These are phyloP conservation scores for Boletus semigastroideus DNA, from an alignment of 1,284 basidiomycete species.

Conservation along the genomic window DNA sequence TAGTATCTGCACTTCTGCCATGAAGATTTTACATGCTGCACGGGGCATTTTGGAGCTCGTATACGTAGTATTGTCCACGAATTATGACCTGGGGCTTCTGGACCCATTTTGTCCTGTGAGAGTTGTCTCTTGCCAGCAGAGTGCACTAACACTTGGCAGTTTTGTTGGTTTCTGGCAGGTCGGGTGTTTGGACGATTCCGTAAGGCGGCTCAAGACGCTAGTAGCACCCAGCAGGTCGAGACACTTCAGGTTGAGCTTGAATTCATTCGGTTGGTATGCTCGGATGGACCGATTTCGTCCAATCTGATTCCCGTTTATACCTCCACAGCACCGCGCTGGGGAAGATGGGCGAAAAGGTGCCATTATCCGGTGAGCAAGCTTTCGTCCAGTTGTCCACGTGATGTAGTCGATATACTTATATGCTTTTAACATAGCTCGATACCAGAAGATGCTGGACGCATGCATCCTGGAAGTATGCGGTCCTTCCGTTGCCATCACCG, in stretches of 20 bases:
- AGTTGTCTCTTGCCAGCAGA: not conserved
- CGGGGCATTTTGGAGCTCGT: conserved; percentile 67
- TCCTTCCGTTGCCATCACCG: conserved; percentile 15
- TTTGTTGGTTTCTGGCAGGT: conserved; percentile 67
- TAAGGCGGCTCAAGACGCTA: conserved; percentile 54
- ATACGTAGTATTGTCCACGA: conserved; percentile 64
- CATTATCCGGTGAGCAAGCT: conserved; percentile 49
- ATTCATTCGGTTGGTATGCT: conserved; percentile 57
- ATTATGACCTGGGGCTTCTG: conserved; percentile 42
- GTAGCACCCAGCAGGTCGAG: conserved; percentile 50
- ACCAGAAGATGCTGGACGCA: conserved; percentile 60
- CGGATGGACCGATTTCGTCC: not conserved
- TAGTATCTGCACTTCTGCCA: conserved; percentile 61
- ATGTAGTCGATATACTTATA: not conserved
- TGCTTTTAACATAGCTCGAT: conserved; percentile 45
- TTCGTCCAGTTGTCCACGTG: not conserved
- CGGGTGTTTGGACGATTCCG: conserved; percentile 65
- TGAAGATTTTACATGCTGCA: conserved; percentile 63
- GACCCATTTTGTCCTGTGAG: conserved; percentile 10
- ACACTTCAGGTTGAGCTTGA: conserved; percentile 61
- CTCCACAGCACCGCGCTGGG: conserved; percentile 51
- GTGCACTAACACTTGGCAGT: conserved; percentile 38
- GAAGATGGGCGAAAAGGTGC: conserved; percentile 63
- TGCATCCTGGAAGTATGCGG: conserved; percentile 35
- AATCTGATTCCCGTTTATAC: not conserved